phyloP scores from a whole-genome alignment of 2,329 filamentous ascomycete genomes.

The Colletotrichum siamense region DNA sequence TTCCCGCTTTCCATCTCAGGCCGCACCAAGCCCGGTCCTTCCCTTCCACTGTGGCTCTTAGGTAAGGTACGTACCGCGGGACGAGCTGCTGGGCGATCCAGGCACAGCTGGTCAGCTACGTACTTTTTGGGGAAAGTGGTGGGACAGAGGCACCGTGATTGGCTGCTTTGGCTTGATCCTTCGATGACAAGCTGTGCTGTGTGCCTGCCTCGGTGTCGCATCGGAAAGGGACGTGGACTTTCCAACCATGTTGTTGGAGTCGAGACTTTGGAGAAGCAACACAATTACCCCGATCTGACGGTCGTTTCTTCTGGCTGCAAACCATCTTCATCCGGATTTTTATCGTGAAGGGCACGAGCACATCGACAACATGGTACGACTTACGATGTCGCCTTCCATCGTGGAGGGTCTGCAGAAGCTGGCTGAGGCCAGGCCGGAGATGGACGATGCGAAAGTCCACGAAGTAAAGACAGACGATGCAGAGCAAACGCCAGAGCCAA shows the following conservation, averaged over 20 bases:
- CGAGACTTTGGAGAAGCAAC: background rate
- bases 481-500: background rate
- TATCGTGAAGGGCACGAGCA: background rate
- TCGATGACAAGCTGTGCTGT: background rate
- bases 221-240: background rate
- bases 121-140: background rate
- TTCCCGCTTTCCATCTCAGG: background rate
- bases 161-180: too few species aligned
- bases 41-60: background rate
- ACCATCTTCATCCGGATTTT: background rate
- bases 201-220: background rate
- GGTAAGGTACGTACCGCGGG: slow-evolving; percentile 7
- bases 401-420: slow-evolving; percentile 62
- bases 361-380: slow-evolving; percentile 67
- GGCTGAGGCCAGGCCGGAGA: slow-evolving; percentile 24
- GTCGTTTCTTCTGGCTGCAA: too few species aligned
- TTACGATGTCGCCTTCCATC: slow-evolving; percentile 76
- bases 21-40: background rate
- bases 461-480: background rate
- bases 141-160: background rate
- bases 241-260: background rate
- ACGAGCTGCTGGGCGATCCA: background rate
- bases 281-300: background rate
- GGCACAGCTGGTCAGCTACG: background rate
- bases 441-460: slow-evolving; percentile 10